phyloP scores from a whole-genome alignment of 805 yeast genomes.

The Sugiyamaella mastotermitis region DNA sequence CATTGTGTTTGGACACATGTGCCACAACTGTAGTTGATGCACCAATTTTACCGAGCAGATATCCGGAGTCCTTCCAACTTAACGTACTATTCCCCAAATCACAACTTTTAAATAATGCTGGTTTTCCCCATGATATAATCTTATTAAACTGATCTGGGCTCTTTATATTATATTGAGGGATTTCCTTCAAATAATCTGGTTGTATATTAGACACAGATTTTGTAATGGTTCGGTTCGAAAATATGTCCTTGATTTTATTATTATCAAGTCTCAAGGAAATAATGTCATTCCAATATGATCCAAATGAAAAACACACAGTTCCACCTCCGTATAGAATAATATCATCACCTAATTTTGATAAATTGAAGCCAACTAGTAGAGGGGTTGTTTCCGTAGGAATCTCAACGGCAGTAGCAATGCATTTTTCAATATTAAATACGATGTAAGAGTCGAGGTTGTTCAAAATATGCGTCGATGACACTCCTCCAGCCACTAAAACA shows the following conservation, averaged over 20 bases:
- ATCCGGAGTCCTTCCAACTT: slow-evolving; percentile 28
- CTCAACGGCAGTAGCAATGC: no score
- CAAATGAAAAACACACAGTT: slow-evolving; percentile 78
- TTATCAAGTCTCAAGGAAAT: neutral
- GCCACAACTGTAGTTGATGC: slow-evolving; percentile 23
- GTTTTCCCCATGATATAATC: slow-evolving; percentile 13
- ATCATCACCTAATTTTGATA: no score
- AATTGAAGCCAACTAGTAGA: no score
- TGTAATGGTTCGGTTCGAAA: no score
- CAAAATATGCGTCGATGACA: slow-evolving; percentile 35
- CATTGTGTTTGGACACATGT: slow-evolving; percentile 21
- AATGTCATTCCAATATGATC: slow-evolving; percentile 45
- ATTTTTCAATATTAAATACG: slow-evolving; percentile 16
- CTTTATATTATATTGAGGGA: neutral
- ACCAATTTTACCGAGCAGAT: slow-evolving; percentile 27
- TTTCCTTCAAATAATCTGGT: neutral
- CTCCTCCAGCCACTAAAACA: slow-evolving; percentile 53
- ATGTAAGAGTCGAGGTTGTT: slow-evolving; percentile 35
- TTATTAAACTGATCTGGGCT: slow-evolving; percentile 4
- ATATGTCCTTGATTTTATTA: neutral
- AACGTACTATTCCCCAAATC: slow-evolving; percentile 26
- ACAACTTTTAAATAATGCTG: slow-evolving; percentile 22
- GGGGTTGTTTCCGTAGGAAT: no score
- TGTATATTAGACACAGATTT: no score
- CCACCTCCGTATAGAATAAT: slow-evolving; percentile 54